A percentile compares a stretch with the other conserved stretches of the same genome.
phyloP scores from a whole-genome alignment of 2,329 filamentous ascomycete genomes.

The Aspergillus amoenus region DNA sequence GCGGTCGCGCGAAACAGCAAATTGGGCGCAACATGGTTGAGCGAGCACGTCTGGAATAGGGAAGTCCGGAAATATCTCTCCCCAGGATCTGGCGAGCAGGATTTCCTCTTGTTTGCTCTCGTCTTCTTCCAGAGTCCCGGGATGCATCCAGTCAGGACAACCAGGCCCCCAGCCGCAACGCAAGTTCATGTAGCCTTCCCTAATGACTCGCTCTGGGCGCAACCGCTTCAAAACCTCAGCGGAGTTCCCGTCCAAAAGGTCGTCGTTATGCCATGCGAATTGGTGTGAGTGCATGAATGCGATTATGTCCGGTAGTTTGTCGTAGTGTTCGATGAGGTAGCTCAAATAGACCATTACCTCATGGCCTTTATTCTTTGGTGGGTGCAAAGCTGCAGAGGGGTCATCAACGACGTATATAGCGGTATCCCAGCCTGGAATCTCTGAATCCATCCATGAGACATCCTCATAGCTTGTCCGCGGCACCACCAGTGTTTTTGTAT shows the following conservation, averaged over 20 bases:
- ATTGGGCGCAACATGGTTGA: conserved; percentile 65
- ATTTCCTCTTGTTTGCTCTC: conserved; percentile 48
- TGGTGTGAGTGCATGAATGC: conserved; percentile 62
- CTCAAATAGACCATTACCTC: conserved; percentile 64
- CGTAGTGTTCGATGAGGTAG: conserved; percentile 64
- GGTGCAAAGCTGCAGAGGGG: conserved; percentile 48
- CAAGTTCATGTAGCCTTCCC: conserved; percentile 60
- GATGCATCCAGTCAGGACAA: conserved; percentile 60
- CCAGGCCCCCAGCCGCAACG: conserved; percentile 60
- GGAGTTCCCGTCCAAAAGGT: conserved; percentile 51
- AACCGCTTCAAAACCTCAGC: conserved; percentile 52
- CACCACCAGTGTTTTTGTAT: conserved; percentile 56
- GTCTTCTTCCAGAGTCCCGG: conserved; percentile 40
- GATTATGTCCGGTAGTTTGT: conserved; percentile 57
- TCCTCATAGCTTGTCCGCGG: conserved; percentile 54
- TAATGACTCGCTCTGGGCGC: conserved; percentile 51
- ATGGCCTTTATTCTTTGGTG: conserved; percentile 60
- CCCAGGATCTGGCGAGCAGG: conserved; percentile 48
- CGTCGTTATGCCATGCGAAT: conserved; percentile 61
- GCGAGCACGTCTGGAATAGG: conserved; percentile 52
- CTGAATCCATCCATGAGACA: conserved; percentile 54
- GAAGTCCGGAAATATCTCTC: conserved; percentile 47
- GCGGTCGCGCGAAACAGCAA: conserved; percentile 59
- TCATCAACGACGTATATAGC: conserved; percentile 57
- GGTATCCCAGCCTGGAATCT: conserved; percentile 50